These are phyloP conservation scores for Fusarium denticulatum DNA, from an alignment of 2,329 filamentous ascomycete species.

Conservation along the genomic window DNA sequence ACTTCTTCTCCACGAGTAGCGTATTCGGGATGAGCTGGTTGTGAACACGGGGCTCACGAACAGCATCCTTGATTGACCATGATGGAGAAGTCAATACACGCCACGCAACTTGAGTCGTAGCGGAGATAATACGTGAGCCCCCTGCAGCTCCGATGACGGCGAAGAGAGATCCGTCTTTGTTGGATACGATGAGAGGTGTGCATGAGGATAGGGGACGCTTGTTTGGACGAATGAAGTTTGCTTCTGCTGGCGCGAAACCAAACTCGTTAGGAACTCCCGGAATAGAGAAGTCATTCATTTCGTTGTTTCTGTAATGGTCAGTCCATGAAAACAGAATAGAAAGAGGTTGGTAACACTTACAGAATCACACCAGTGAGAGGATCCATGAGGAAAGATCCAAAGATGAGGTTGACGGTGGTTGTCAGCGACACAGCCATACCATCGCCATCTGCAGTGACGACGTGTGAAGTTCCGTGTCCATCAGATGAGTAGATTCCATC, in stretches of 20 bases:
- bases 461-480: constrained; percentile 78
- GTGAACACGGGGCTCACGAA: constrained; percentile 76
- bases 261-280: constrained; percentile 82
- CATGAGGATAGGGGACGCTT: constrained; percentile 89
- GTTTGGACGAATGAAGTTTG: constrained; percentile 82
- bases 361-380: constrained; percentile 86
- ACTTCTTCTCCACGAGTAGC: constrained; percentile 74
- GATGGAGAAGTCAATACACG: constrained; percentile 71
- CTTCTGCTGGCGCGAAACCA: constrained; percentile 80
- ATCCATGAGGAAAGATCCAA: constrained; percentile 81
- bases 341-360: constrained; percentile 53
- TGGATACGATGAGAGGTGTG: constrained; percentile 78
- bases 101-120: constrained; percentile 78
- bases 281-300: constrained; percentile 86
- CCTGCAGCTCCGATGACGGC: constrained; percentile 80
- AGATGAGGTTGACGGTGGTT: constrained; percentile 88
- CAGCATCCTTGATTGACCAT: constrained; percentile 68
- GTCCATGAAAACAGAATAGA: fast-evolving
- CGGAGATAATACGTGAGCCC: constrained; percentile 83
- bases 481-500: constrained; percentile 71
- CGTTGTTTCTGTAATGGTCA: constrained; percentile 59
- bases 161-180: constrained; percentile 70
- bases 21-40: constrained; percentile 82
- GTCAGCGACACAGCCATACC: constrained; percentile 85
- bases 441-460: constrained; percentile 75